Evolutionary conservation across 192 early-diverging fungal species (phyloP), one percentile per base, ranked within the genome.

Genomic region (Backusella liffmaniae): DNA sequence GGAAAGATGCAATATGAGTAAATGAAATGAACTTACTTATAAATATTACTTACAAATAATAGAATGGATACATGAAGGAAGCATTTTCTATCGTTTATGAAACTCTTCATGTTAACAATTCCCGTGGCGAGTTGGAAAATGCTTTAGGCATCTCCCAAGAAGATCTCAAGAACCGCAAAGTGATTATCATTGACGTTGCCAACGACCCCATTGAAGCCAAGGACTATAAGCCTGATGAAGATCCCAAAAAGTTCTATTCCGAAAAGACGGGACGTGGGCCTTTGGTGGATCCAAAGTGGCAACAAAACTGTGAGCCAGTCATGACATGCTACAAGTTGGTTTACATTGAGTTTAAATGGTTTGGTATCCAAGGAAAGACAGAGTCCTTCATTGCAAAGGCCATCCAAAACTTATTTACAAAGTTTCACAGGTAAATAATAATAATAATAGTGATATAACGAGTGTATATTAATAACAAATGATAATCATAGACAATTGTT

Each of bases 241-340:
- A 94, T 79, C 92, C 92, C 39, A 90, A 84, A 66, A 75, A 78
- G 26, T 90, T 77, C 78, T 83, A 87, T 70, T 91, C 92, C 6
- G 66, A 84, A 23, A 91, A 92, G 84, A 88, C 92, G 0, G 85
- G 86, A 4, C 90, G 92, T 75, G 92, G 92, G 32, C 92, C 91
- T 56, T 77, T 94, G 42, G 79, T 66, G 7, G 83, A 76, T 26
- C 78, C 76, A 15, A 78, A 87, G 9, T 94, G 92, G 92, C 83
- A 75, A 36, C 74, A 90, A 70, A 89, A 82, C 2, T 90, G 86
- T 67, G 87, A 89, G 41, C 93, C 93, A 12, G 86, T 90, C 16
- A 94, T 94, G 93, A 93, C 92, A 5, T 94, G 93, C 80, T 94
- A 94, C 80, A 94, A 94, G 79, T 77, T 94, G 49, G 88, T 93